Conservation (phyloP, 2,329 filamentous ascomycete genomes). For the Emmonsia crescens region DNA sequence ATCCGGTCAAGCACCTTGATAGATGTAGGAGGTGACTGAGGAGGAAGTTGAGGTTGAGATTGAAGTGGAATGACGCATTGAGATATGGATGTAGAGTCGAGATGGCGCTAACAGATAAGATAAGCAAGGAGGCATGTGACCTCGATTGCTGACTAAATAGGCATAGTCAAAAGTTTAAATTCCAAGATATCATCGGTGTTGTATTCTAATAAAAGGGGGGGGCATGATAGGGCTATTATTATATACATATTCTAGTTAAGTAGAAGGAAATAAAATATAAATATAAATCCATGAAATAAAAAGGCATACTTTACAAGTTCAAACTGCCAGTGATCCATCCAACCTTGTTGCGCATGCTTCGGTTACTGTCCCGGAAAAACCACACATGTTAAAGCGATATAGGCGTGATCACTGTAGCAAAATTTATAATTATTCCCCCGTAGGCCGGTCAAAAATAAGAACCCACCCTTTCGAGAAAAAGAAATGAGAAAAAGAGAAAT, state of each 20-base stretch:
- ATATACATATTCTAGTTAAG: background rate
- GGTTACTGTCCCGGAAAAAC: too few species aligned
- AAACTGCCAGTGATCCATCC: background rate
- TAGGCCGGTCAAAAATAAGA: background rate
- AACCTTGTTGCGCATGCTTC: background rate
- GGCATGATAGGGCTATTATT: too few species aligned
- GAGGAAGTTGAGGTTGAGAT: background rate
- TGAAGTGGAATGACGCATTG: background rate
- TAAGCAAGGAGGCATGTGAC: slow-evolving; percentile 2
- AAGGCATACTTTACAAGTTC: background rate
- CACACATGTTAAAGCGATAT: background rate
- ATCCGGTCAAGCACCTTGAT: background rate
- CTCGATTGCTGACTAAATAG: background rate
- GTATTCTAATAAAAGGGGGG: too few species aligned
- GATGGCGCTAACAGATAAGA: background rate
- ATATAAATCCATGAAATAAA: background rate
- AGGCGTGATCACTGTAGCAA: background rate
- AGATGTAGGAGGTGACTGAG: background rate
- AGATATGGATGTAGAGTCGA: background rate
- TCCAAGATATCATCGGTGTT: too few species aligned
- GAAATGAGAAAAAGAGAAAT: background rate
- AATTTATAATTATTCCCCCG: background rate
- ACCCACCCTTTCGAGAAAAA: background rate
- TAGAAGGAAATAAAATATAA: background rate
- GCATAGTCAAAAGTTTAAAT: background rate